These are phyloP conservation scores for Papiliotrema terrestris DNA, from an alignment of 1,284 basidiomycete genomes.

Conservation along the genomic window DNA sequence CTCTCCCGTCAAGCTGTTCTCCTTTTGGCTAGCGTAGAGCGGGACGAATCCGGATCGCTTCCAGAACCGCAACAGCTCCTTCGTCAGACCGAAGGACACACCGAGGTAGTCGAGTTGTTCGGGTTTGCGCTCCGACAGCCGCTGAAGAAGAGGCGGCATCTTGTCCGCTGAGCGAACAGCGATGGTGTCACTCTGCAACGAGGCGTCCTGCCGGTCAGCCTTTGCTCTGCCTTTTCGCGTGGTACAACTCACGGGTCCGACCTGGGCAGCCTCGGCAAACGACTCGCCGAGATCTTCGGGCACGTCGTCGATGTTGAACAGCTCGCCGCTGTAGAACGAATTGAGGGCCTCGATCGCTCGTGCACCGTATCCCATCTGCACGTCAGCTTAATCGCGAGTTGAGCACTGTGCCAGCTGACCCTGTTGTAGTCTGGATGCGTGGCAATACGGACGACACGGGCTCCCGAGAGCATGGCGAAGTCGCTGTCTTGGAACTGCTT, in stretches of 20 bases:
- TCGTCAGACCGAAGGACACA: constrained; percentile 92
- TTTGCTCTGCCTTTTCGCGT: not conserved
- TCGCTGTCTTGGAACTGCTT: constrained; percentile 83
- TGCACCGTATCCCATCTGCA: constrained; percentile 95
- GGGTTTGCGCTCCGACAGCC: constrained; percentile 84
- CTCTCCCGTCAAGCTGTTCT: constrained; percentile 94
- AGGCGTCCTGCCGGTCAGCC: constrained; percentile 34
- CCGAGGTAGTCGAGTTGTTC: constrained; percentile 92
- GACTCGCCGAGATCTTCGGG: constrained; percentile 52
- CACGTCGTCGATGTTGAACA: constrained; percentile 81
- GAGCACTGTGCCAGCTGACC: constrained; percentile 53
- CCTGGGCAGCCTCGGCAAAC: constrained; percentile 61
- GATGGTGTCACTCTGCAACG: constrained; percentile 69
- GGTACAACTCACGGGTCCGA: constrained; percentile 57
- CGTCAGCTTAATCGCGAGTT: constrained; percentile 7
- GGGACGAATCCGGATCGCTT: constrained; percentile 88
- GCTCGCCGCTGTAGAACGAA: constrained; percentile 87
- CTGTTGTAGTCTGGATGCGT: constrained; percentile 94
- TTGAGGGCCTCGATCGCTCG: constrained; percentile 83
- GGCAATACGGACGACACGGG: constrained; percentile 87
- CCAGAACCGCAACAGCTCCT: constrained; percentile 91
- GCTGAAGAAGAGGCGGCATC: constrained; percentile 92
- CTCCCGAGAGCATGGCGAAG: constrained; percentile 89
- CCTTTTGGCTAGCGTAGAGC: constrained; percentile 87
- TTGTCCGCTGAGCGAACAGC: constrained; percentile 67